phyloP scores from a whole-genome alignment of 2,329 filamentous ascomycete species.

The Sphaerulina vaccinii region DNA sequence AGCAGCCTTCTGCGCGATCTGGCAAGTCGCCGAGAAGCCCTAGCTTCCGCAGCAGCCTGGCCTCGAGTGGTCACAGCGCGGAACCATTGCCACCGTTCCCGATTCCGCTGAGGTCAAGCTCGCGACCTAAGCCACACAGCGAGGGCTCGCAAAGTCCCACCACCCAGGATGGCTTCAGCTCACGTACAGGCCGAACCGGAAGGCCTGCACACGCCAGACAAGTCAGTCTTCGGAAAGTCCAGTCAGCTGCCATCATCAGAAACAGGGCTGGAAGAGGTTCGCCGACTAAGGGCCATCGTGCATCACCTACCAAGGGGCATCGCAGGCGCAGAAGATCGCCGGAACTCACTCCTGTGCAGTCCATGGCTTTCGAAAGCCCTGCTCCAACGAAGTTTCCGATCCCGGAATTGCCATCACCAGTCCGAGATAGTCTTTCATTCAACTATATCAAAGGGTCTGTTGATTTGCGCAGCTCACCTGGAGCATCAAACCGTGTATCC shows the following conservation, averaged over 20 bases:
- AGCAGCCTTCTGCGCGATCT: conserved; percentile 26
- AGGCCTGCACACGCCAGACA: conserved; percentile 26
- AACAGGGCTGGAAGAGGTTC: conserved; percentile 58
- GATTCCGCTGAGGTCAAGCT: conserved; percentile 86
- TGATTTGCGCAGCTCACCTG: conserved; percentile 22
- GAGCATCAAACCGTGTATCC: conserved; percentile 18
- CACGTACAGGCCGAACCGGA: conserved; percentile 18
- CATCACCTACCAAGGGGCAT: conserved; percentile 48
- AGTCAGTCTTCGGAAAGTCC: conserved; percentile 70
- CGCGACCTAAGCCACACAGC: conserved; percentile 68
- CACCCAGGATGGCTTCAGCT: conserved; percentile 44
- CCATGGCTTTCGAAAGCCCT: conserved; percentile 38
- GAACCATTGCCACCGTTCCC: conserved; percentile 72
- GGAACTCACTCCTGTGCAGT: conserved; percentile 38
- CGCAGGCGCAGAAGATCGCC: conserved; percentile 34
- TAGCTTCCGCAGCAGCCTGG: conserved; percentile 60
- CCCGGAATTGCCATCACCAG: conserved; percentile 34
- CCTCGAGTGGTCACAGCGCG: conserved; percentile 38
- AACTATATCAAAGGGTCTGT: conserved; percentile 28
- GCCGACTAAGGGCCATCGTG: conserved; percentile 43
- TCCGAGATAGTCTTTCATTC: conserved; percentile 24
- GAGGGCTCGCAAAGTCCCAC: conserved; percentile 80
- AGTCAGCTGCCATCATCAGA: conserved; percentile 73
- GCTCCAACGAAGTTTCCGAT: conserved; percentile 36
- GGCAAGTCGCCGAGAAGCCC: conserved; percentile 56